phyloP scores from a whole-genome alignment of 2,329 filamentous ascomycete species.

The Phialophora verrucosa region DNA sequence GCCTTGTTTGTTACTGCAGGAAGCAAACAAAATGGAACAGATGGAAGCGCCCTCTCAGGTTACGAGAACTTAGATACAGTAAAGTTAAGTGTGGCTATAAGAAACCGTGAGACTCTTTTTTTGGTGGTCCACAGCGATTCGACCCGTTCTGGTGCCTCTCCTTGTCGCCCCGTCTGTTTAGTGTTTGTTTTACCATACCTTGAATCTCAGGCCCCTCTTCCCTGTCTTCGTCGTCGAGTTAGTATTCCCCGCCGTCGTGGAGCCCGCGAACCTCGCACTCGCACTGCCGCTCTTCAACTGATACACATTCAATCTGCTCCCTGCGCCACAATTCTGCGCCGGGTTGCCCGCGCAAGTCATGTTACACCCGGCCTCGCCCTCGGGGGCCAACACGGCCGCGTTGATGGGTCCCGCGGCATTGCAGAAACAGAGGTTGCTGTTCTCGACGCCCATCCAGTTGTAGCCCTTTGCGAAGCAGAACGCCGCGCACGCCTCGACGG shows the following conservation, averaged over 20 bases:
- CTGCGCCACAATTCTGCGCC: conserved; percentile 38
- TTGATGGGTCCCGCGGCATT: conserved; percentile 33
- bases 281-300: conserved; percentile 24
- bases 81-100: too few relatives aligned
- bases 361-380: conserved; percentile 34
- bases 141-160: neutral
- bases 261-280: conserved; percentile 11
- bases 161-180: neutral
- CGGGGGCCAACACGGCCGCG: conserved; percentile 27
- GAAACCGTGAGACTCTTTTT: neutral
- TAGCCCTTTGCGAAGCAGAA: conserved; percentile 38
- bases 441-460: conserved; percentile 50
- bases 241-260: neutral
- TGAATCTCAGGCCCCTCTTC: conserved; percentile 20
- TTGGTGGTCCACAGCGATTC: neutral
- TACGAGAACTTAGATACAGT: neutral
- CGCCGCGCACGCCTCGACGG: conserved; percentile 39
- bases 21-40: neutral
- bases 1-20: neutral
- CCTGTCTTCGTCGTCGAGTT: conserved; percentile 6
- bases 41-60: neutral
- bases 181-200: conserved; percentile 10
- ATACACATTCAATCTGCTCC: conserved; percentile 31
- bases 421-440: conserved; percentile 45
- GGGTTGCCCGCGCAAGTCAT: conserved; percentile 38